A percentile compares a stretch with the other conserved stretches of the same genome.
Evolutionary conservation across 2,329 filamentous ascomycete species (phyloP).

Genomic region (Pseudocercospora musae): DNA sequence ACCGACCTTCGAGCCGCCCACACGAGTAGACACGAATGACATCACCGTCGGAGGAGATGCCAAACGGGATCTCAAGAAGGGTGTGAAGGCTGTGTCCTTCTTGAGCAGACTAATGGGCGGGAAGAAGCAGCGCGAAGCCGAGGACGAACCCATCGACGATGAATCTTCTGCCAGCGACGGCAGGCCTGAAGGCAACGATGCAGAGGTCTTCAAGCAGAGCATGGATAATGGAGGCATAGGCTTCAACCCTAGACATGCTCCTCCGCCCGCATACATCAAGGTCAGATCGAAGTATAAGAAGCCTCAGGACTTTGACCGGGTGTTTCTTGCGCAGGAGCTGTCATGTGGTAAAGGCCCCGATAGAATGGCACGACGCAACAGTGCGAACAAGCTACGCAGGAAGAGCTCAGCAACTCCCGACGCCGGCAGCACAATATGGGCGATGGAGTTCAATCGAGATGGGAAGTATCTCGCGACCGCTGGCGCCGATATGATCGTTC

Average conservation of each 20-base stretch:
- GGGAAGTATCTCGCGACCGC: conserved; percentile 89
- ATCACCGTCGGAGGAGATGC: conserved; percentile 14
- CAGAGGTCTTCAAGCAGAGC: conserved; percentile 74
- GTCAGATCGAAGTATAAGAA: conserved; percentile 79
- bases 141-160: conserved; percentile 44
- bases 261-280: conserved; percentile 86
- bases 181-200: conserved; percentile 75
- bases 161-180: conserved; percentile 64
- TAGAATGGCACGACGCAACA: conserved; percentile 21
- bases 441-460: conserved; percentile 87
- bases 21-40: conserved; percentile 25
- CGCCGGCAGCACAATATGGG: conserved; percentile 68
- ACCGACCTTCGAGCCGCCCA: conserved; percentile 15
- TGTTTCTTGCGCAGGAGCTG: conserved; percentile 93
- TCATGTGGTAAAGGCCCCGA: conserved; percentile 17
- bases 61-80: conserved; percentile 57
- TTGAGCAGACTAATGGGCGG: conserved; percentile 78
- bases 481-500: conserved; percentile 79
- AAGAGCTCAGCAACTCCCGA: conserved; percentile 44
- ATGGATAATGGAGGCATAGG: conserved; percentile 59
- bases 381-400: conserved; percentile 31
- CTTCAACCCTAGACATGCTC: conserved; percentile 82
- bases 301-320: conserved; percentile 72
- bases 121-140: conserved; percentile 48
- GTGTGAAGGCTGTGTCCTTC: conserved; percentile 83